Percentiles rank a stretch among this genome's conserved stretches.
Evolutionary conservation across 2,329 filamentous ascomycete species (phyloP).

Genomic region (Ceratocystis ficicola): DNA sequence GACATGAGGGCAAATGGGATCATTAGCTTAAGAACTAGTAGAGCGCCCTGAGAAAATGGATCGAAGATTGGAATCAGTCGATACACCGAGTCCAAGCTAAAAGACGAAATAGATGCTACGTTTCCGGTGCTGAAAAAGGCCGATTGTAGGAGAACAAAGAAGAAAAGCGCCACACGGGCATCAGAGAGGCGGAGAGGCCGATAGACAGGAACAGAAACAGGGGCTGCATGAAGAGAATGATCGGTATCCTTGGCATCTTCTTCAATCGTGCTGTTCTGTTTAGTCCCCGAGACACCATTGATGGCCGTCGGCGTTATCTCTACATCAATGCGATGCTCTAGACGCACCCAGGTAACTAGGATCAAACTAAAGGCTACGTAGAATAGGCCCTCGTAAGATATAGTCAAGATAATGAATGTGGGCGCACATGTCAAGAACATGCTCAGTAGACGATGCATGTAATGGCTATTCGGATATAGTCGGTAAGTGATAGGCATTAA

Average conservation of each 20-base stretch:
- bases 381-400: conserved; percentile 94
- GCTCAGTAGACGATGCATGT: conserved; percentile 76
- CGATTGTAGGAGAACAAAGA: conserved; percentile 86
- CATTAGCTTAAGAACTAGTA: conserved; percentile 79
- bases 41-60: conserved; percentile 78
- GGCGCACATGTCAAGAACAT: conserved; percentile 90
- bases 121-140: conserved; percentile 97
- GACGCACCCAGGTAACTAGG: conserved; percentile 76
- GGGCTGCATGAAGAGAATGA: conserved; percentile 18
- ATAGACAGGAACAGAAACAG: conserved; percentile 27
- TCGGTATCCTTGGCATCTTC: conserved; percentile 23
- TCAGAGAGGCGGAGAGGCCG: conserved; percentile 71
- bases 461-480: conserved; percentile 69
- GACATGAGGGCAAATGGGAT: conserved; percentile 88
- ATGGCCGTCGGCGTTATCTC: background rate
- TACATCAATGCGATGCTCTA: conserved; percentile 54
- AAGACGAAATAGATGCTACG: conserved; percentile 83
- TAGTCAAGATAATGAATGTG: conserved; percentile 87
- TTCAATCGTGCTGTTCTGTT: conserved; percentile 14
- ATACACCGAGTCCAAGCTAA: conserved; percentile 80
- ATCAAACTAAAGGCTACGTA: conserved; percentile 80
- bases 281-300: background rate
- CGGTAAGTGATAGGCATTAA: conserved; percentile 71
- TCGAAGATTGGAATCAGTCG: conserved; percentile 86
- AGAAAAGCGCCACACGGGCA: conserved; percentile 79